These are phyloP conservation scores for Erythrobasidium hasegawianum DNA, from an alignment of 1,284 basidiomycete genomes.

Conservation along the genomic window DNA sequence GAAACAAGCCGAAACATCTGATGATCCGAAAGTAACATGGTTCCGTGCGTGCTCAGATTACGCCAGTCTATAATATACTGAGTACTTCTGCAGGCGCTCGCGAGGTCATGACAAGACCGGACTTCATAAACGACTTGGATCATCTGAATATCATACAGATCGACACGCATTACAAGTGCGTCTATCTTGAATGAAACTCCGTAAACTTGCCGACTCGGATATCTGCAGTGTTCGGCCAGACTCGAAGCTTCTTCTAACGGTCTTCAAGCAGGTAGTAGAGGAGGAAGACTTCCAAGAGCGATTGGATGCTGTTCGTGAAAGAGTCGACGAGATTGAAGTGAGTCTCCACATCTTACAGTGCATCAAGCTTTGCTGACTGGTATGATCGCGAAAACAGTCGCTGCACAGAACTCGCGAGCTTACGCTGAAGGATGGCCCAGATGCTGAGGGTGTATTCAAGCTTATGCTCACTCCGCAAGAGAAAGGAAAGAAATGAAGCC, in stretches of 20 bases:
- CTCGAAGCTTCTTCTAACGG: constrained; percentile 41
- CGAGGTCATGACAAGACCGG: constrained; percentile 43
- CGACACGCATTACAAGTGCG: constrained; percentile 31
- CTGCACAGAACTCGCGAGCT: constrained; percentile 43
- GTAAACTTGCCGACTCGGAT: background rate
- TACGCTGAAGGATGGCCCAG: constrained; percentile 40
- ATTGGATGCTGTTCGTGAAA: constrained; percentile 41
- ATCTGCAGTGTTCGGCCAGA: constrained; percentile 43
- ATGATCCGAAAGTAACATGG: constrained; percentile 35
- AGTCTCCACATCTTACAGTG: background rate
- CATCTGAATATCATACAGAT: constrained; percentile 27
- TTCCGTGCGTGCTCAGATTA: constrained; percentile 32
- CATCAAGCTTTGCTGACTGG: background rate
- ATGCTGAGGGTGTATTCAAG: constrained; percentile 33
- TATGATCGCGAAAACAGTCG: constrained; percentile 11
- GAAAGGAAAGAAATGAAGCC: constrained; percentile 3
- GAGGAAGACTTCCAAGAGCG: constrained; percentile 43
- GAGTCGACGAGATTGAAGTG: constrained; percentile 42
- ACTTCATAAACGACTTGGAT: constrained; percentile 42
- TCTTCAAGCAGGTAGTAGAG: constrained; percentile 37
- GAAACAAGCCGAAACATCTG: constrained; percentile 36
- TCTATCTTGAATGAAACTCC: background rate
- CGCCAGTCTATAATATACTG: background rate
- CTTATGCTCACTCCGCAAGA: constrained; percentile 20
- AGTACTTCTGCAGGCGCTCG: constrained; percentile 1